Base-by-base conservation (phyloP, 345 rosid genomes). In the Passiflora organensis region DNA sequence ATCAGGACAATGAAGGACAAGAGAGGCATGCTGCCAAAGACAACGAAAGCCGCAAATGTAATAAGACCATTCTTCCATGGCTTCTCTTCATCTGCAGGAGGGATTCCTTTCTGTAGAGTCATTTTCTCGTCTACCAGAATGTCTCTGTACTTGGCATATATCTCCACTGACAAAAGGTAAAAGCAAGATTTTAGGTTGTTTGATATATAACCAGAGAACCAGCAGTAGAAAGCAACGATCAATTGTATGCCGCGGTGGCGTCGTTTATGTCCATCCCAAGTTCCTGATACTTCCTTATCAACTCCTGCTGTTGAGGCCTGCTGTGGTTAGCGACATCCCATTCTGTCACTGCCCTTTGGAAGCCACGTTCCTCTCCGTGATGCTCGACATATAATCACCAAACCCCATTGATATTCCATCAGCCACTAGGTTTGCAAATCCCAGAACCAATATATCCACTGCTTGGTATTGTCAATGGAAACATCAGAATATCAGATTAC, bases 341-440 rank as follows among this genome's bases (percentile, higher is more conserved):
- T 52, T 75, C 45, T 0, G 69, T 69, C 13, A 63, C 68, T 0
- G 53, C 53, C 45, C 55, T 72, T 63, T 54, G 25, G 64, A 45
- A 0, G 69, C 60, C n/a, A 63, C 56, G 15, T 75, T 80, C 38
- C 58, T 61, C 66, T 78, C 71, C 6, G 80, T 66, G 39, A 49
- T 60, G 17, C 68, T 66, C 0, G 80, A 78, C 34, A 75, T 57
- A 48, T 48, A 66, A 32, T 75, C 73, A 15, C 72, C 76, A 0
- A 69, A 58, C 19, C 80, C 75, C 76, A 66, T 66, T 0, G 80
- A 78, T 62, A 75, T 75, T 9, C 75, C 79, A 53, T 65, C 77
- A 2, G 77, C 77, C 21, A 72, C 69, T 25, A 72, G 64, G 58
- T 71, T 78, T 8, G 82, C 73, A 46, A 69, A 48, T n/a, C 77